Conservation (phyloP, 1,139 yeast species). For the Pichia sp. region DNA sequence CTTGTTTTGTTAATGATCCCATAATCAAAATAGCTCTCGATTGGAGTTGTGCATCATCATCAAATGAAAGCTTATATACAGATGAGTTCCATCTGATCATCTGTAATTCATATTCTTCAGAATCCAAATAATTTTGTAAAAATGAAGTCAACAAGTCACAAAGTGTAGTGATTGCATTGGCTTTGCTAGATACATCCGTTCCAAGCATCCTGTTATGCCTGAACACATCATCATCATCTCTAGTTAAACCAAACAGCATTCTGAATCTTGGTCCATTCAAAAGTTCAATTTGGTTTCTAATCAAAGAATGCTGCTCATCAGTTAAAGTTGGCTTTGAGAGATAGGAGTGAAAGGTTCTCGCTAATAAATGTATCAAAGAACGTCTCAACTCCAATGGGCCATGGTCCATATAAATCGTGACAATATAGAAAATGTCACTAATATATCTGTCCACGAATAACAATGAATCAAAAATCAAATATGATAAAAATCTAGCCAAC, state of each 20-base stretch:
- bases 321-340: conserved; percentile 54
- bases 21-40: conserved; percentile 67
- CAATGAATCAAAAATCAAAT: conserved; percentile 69
- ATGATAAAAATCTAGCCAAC: conserved; percentile 60
- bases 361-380: conserved; percentile 60
- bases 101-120: conserved; percentile 54
- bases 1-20: conserved; percentile 64
- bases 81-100: conserved; percentile 66
- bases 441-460: conserved; percentile 60
- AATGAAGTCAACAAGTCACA: conserved; percentile 59
- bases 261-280: conserved; percentile 71
- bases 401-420: conserved; percentile 68
- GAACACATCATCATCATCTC: conserved; percentile 40
- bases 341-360: conserved; percentile 71
- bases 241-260: conserved; percentile 73
- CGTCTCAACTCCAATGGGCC: conserved; percentile 66
- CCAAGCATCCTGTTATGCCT: conserved; percentile 17
- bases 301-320: conserved; percentile 38
- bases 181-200: conserved; percentile 38
- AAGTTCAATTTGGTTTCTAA: conserved; percentile 52
- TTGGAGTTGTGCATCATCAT: conserved; percentile 58
- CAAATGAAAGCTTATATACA: conserved; percentile 62
- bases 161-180: conserved; percentile 56
- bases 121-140: conserved; percentile 46
- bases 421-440: conserved; percentile 68